These are phyloP conservation scores for Chrysosphaeria jannelii DNA, from an alignment of 2,329 filamentous ascomycete genomes.

Conservation along the genomic window DNA sequence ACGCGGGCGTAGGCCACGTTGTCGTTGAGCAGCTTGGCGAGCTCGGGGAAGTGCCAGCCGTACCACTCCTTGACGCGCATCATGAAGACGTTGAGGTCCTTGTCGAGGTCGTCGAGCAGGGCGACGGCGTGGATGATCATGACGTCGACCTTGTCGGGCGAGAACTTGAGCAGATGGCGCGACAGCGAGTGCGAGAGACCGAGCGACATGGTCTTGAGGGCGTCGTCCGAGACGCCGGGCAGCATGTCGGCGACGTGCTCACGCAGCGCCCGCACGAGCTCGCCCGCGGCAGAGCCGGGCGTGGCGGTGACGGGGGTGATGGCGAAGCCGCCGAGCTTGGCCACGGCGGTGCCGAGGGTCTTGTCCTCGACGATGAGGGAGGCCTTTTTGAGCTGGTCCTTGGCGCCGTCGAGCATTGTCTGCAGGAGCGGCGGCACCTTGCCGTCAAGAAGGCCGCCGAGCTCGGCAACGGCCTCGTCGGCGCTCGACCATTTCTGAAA, in stretches of 20 bases:
- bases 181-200: slow-evolving; percentile 93
- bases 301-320: slow-evolving; percentile 55
- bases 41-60: slow-evolving; percentile 97
- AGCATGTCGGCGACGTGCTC: slow-evolving; percentile 74
- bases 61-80: slow-evolving; percentile 99
- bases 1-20: slow-evolving; percentile 82
- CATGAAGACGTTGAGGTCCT: slow-evolving; percentile 94
- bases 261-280: slow-evolving; percentile 83
- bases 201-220: slow-evolving; percentile 78
- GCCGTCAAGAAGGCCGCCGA: slow-evolving; percentile 63
- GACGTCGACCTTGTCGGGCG: slow-evolving; percentile 90
- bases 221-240: slow-evolving; percentile 56
- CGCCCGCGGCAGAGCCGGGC: slow-evolving; percentile 52
- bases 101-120: slow-evolving; percentile 84
- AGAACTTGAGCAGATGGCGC: slow-evolving; percentile 95
- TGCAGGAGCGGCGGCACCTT: slow-evolving; percentile 78
- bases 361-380: slow-evolving; percentile 82
- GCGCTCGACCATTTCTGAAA: slow-evolving; percentile 96
- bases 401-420: slow-evolving; percentile 59
- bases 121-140: slow-evolving; percentile 98
- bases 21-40: slow-evolving; percentile 91
- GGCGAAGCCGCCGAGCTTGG: slow-evolving; percentile 66
- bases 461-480: slow-evolving; percentile 67
- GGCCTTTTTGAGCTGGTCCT: slow-evolving; percentile 77
- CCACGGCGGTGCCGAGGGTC: slow-evolving; percentile 74